These are phyloP conservation scores for Seminavis robusta DNA, from an alignment of 108 stramenopile genomes.

Conservation along the genomic window DNA sequence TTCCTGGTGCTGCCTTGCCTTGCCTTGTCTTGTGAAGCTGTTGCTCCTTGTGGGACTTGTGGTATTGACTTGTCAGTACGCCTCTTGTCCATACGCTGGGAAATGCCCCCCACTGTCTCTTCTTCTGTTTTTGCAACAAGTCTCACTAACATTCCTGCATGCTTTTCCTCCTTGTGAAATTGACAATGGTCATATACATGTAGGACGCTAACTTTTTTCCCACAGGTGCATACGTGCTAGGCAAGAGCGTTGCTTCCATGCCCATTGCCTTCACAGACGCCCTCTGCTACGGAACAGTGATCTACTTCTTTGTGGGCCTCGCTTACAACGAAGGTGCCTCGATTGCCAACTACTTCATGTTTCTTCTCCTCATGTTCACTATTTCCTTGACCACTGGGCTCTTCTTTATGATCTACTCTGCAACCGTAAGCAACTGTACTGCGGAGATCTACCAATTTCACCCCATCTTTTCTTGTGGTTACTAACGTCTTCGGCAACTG, in stretches of 20 bases:
- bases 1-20: too few species aligned
- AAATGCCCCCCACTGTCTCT: too few species aligned
- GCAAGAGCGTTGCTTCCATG: constrained; percentile 38
- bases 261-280: constrained; percentile 49
- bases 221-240: constrained; percentile 57
- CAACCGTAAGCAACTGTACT: constrained; percentile 47
- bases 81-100: too few species aligned
- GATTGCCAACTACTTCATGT: constrained; percentile 49
- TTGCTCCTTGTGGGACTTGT: too few species aligned
- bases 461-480: background rate
- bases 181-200: too few species aligned
- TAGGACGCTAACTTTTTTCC: constrained; percentile 83
- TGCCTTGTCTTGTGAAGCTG: too few species aligned
- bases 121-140: too few species aligned
- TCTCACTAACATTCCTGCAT: too few species aligned
- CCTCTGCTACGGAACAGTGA: constrained; percentile 41
- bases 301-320: constrained; percentile 62
- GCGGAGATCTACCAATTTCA: background rate
- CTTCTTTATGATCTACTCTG: constrained; percentile 49
- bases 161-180: too few species aligned
- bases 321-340: constrained; percentile 34
- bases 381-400: constrained; percentile 38
- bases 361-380: constrained; percentile 40
- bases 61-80: too few species aligned
- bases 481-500: background rate